These are phyloP conservation scores for Cenchrus americanus DNA, from an alignment of 176 grass and related monocot genomes.

Conservation along the genomic window DNA sequence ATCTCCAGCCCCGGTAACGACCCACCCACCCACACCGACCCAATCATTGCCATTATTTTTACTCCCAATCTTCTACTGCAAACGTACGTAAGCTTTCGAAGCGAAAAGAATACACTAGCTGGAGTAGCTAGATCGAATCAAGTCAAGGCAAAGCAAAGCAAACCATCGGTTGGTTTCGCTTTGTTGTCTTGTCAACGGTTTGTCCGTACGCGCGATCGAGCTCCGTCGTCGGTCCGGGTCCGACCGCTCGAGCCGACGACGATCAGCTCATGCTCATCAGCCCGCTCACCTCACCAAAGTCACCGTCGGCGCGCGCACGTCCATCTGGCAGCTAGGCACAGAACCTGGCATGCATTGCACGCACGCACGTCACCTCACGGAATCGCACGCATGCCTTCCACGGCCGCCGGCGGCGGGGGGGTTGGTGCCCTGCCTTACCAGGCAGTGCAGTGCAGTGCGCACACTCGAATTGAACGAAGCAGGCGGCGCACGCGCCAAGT, in stretches of 20 bases:
- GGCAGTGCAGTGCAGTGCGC: conserved; percentile 7
- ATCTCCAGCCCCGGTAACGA: conserved; percentile 61
- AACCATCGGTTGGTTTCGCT: background rate
- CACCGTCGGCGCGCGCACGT: background rate
- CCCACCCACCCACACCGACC: background rate
- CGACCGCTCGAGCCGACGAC: background rate
- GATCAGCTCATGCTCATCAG: background rate
- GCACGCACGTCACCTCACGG: background rate
- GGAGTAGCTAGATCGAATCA: background rate
- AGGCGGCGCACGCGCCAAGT: background rate
- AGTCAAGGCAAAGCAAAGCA: too few relatives aligned
- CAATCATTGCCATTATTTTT: background rate
- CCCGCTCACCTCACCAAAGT: background rate
- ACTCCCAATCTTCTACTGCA: background rate
- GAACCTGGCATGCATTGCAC: conserved; percentile 1
- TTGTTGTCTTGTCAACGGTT: background rate
- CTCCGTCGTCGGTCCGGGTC: too few relatives aligned
- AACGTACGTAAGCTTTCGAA: background rate
- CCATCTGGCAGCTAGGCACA: background rate
- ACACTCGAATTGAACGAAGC: too few relatives aligned
- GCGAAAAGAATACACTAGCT: background rate
- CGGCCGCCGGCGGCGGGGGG: background rate
- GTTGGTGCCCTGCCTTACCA: conserved; percentile 41
- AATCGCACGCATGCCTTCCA: background rate
- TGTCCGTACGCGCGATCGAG: conserved; percentile 3